Evolutionary conservation across 139 green algal species (phyloP), one percentile per base, ranked within the genome.

Genomic region (Monoraphidium neglectum): DNA sequence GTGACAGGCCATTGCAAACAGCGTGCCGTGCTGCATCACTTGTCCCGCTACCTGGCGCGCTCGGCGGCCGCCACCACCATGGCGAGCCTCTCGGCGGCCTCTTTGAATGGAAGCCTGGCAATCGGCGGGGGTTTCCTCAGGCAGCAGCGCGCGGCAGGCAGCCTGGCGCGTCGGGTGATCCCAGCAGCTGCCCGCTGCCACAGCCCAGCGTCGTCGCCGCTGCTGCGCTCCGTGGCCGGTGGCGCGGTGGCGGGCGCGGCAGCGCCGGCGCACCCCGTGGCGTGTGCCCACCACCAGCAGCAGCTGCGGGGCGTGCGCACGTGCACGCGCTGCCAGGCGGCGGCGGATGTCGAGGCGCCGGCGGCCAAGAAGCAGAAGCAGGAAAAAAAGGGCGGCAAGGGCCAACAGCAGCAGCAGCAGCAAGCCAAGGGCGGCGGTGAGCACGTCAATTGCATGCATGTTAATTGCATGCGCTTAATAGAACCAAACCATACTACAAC

Each of bases 401-500:
- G 36, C 2, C 38, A 46, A 2, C 70, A 66, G 73, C 73, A 72
- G 73, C 53, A 73, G 73, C 47, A 72, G 63, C 53, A 72, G 49
- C 43, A 51, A 12, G 43, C 8, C 43, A 62, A 74, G 49, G 46
- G 47, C 3, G 47, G 47, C 28, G 68, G 68, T 74, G 47, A 46
- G 68, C 43, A 57, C 33, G 32, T 32, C 54, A 53, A 33, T 53
- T 56, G 68, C 67, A 54, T n/a, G 23, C 16, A 51, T 46, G 23
- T 35, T 30, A 72, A 32, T 32, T 37, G 38, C 24, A 72, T 40
- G 6, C 15, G 18, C 30, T n/a, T 24, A n/a, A 64, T 36, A 35
- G 10, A 30, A n/a, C 56, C 15, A 57, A n/a, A 64, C 30, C 10
- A 24, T 35, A n/a, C 56, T n/a, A 64, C 26, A n/a, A 5, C 6